Percentiles rank a stretch among this genome's conserved stretches.
Conservation (phyloP, 345 rosid species). For the Microcos paniculata region DNA sequence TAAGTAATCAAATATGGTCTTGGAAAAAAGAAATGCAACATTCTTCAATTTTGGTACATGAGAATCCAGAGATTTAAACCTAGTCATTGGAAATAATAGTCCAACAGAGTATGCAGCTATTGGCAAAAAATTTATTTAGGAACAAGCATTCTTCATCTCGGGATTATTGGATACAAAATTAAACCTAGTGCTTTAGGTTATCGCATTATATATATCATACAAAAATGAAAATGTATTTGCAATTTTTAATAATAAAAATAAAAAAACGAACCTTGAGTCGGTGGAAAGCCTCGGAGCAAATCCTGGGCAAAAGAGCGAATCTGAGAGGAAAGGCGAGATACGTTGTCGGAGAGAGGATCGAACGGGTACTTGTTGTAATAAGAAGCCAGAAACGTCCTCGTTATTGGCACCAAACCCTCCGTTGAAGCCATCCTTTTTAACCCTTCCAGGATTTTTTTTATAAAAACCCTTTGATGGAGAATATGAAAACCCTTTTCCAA, state of each 20-base stretch:
- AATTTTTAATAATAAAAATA: background rate
- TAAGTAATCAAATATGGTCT: background rate
- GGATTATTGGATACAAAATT: too few species aligned
- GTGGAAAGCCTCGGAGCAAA: constrained; percentile 48
- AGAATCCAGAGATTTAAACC: too few species aligned
- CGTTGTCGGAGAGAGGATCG: constrained; percentile 67
- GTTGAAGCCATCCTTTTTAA: constrained; percentile 59
- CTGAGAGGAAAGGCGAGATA: constrained; percentile 60
- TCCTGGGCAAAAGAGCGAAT: constrained; percentile 57
- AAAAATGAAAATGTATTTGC: background rate
- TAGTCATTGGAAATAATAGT: too few species aligned
- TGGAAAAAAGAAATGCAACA: background rate
- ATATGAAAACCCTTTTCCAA: too few species aligned
- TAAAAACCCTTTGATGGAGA: too few species aligned
- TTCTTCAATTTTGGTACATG: too few species aligned
- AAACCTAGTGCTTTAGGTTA: background rate
- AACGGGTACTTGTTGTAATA: constrained; percentile 80
- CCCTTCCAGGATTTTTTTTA: background rate
- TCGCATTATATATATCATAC: background rate
- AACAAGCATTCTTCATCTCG: too few species aligned
- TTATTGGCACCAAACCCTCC: constrained; percentile 85
- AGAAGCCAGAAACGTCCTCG: constrained; percentile 69
- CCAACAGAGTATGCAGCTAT: too few species aligned
- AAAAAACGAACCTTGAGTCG: constrained; percentile 55
- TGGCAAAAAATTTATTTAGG: too few species aligned